Evolutionary conservation across 2,329 filamentous ascomycete species (phyloP).

Genomic region (Myriangium duriaei): DNA sequence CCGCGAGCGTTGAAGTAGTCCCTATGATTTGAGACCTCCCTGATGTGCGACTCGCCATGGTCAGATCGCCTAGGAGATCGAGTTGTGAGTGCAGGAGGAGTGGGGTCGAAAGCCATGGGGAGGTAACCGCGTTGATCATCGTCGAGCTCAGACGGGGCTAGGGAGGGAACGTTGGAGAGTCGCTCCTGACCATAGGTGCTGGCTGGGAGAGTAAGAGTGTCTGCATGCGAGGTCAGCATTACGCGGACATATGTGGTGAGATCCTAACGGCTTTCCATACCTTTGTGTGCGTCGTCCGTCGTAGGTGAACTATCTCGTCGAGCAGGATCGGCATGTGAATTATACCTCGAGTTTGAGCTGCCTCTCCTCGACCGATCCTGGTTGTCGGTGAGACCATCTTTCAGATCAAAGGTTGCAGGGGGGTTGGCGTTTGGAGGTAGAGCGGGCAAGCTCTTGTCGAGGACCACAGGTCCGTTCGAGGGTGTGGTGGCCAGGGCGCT

Average conservation of each 20-base stretch:
- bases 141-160: slow-evolving; percentile 41
- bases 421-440: slow-evolving; percentile 64
- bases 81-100: slow-evolving; percentile 21
- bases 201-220: slow-evolving; percentile 58
- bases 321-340: neutral
- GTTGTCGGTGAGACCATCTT: slow-evolving; percentile 12
- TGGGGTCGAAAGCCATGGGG: slow-evolving; percentile 40
- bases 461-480: slow-evolving; percentile 39
- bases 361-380: slow-evolving; percentile 9
- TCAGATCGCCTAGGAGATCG: slow-evolving; percentile 10
- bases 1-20: slow-evolving; percentile 33
- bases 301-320: slow-evolving; percentile 24
- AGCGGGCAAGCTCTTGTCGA: slow-evolving; percentile 87
- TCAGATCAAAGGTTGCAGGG: slow-evolving; percentile 24
- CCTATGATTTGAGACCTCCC: slow-evolving; percentile 22
- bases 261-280: too few species aligned
- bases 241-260: too few species aligned
- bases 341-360: neutral
- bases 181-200: slow-evolving; percentile 68
- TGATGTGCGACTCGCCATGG: slow-evolving; percentile 11
- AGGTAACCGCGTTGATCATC: slow-evolving; percentile 44
- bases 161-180: slow-evolving; percentile 51
- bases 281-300: slow-evolving; percentile 19
- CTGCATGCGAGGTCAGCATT: too few species aligned
- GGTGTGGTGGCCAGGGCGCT: slow-evolving; percentile 28